A percentile compares a stretch with the other conserved stretches of the same genome.
Conservation (phyloP, 345 rosid species). For the Turritis glabra region DNA sequence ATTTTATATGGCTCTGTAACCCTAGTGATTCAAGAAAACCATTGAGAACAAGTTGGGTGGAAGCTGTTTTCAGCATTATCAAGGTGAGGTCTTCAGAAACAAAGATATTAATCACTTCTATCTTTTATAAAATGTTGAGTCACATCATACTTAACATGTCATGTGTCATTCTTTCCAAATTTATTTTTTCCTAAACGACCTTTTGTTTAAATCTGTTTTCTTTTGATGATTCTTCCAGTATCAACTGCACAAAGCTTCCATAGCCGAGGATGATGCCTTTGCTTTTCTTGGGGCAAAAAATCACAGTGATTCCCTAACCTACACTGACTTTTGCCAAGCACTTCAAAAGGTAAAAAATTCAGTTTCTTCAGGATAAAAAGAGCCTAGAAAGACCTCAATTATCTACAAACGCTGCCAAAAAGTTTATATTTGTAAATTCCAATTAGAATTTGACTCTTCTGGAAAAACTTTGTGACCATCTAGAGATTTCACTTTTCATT, state of each 20-base stretch:
- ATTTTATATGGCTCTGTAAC: conserved; percentile 94
- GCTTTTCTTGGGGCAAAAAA: conserved; percentile 58
- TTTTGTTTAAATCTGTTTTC: conserved; percentile 10
- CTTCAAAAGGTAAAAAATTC: conserved; percentile 55
- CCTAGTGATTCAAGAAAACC: conserved; percentile 54
- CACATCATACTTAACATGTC: not conserved
- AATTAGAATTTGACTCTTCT: not conserved
- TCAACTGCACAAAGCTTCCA: conserved; percentile 63
- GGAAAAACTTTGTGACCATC: not conserved
- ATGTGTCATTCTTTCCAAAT: conserved; percentile 8
- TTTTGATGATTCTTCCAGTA: conserved; percentile 44
- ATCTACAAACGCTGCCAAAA: conserved; percentile 1
- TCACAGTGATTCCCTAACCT: conserved; percentile 49
- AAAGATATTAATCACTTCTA: not conserved
- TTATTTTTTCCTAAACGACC: not conserved
- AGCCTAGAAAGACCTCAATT: not conserved
- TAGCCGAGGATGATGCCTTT: conserved; percentile 58
- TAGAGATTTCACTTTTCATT: not conserved
- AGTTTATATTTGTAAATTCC: not conserved
- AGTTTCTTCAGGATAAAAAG: not conserved
- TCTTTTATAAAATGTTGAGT: not conserved
- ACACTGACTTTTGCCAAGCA: conserved; percentile 64
- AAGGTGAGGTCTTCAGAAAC: conserved; percentile 46
- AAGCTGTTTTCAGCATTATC: conserved; percentile 68
- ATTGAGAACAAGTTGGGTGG: conserved; percentile 67